Percentiles rank a stretch among this genome's conserved stretches.
Evolutionary conservation across 75 land plant genomes (phyloP).

Genomic region (Cupressus sempervirens): DNA sequence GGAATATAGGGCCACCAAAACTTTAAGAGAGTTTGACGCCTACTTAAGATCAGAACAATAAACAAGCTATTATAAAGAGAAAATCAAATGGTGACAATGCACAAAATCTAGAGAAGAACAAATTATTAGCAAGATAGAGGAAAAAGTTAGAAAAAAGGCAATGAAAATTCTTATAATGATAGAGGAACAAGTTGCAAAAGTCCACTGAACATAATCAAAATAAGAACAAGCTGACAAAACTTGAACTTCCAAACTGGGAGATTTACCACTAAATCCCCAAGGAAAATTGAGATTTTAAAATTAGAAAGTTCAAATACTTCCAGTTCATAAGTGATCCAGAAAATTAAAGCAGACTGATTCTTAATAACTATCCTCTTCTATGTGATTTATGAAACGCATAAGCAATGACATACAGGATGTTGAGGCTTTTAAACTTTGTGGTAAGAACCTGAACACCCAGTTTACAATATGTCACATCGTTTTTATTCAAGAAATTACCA

Average conservation of each 20-base stretch:
- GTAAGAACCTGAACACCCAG: background rate
- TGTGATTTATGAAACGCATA: background rate
- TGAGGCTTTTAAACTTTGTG: background rate
- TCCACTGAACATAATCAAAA: background rate
- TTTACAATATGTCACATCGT: background rate
- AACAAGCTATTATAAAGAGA: background rate
- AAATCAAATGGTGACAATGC: background rate
- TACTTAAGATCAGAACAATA: background rate
- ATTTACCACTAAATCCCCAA: background rate
- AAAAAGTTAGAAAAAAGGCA: background rate
- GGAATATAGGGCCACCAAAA: background rate
- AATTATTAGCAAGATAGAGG: background rate
- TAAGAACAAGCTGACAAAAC: background rate
- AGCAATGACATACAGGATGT: background rate
- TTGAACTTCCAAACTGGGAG: background rate
- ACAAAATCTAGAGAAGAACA: background rate
- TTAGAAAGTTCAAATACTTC: background rate
- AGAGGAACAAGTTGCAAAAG: background rate
- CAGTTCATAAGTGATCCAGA: background rate
- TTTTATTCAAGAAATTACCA: background rate
- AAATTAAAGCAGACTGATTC: background rate
- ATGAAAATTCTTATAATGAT: background rate
- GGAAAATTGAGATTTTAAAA: background rate
- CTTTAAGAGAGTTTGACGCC: background rate
- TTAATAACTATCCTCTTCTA: background rate